Conservation (phyloP, 805 yeast genomes). For the Kodamaea neixiangensis region DNA sequence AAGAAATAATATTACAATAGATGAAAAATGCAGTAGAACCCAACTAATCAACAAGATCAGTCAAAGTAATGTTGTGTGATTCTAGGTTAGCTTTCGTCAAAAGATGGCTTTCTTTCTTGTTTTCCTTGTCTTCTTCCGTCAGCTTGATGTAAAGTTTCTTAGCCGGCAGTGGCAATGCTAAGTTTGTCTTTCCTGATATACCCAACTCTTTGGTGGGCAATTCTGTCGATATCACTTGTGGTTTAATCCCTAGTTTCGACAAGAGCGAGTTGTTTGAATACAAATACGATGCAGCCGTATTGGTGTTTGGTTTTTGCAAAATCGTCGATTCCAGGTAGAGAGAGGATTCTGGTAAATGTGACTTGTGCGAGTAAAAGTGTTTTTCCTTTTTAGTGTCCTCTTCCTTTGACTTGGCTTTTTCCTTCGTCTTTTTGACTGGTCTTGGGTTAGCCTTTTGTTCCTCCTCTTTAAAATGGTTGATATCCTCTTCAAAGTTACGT, state of each 20-base stretch:
- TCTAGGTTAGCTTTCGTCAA: slow-evolving; percentile 33
- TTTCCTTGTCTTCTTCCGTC: slow-evolving; percentile 15
- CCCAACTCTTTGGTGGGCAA: slow-evolving; percentile 19
- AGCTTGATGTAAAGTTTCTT: slow-evolving; percentile 9
- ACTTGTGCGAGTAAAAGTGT: slow-evolving; percentile 25
- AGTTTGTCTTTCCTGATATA: slow-evolving; percentile 9
- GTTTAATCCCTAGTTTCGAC: slow-evolving; percentile 41
- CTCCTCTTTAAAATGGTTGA: slow-evolving; percentile 21
- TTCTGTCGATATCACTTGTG: slow-evolving; percentile 40
- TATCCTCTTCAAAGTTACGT: slow-evolving; percentile 55
- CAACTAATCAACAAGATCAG: slow-evolving; percentile 14
- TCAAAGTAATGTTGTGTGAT: slow-evolving; percentile 21
- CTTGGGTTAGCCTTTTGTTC: slow-evolving; percentile 11
- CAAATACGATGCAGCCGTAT: slow-evolving; percentile 32
- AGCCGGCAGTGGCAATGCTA: slow-evolving; percentile 7
- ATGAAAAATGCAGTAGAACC: slow-evolving; percentile 1
- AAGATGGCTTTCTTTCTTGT: slow-evolving; percentile 22
- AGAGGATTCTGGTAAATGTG: slow-evolving; percentile 32
- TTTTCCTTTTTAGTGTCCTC: slow-evolving; percentile 10
- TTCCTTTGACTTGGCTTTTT: not conserved
- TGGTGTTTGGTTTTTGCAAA: slow-evolving; percentile 18
- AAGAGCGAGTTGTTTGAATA: slow-evolving; percentile 37
- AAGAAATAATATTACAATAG: not conserved
- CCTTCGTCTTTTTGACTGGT: slow-evolving; percentile 3
- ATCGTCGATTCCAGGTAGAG: slow-evolving; percentile 38